Conservation (phyloP, 345 rosid genomes). For the Aethionema arabicum region DNA sequence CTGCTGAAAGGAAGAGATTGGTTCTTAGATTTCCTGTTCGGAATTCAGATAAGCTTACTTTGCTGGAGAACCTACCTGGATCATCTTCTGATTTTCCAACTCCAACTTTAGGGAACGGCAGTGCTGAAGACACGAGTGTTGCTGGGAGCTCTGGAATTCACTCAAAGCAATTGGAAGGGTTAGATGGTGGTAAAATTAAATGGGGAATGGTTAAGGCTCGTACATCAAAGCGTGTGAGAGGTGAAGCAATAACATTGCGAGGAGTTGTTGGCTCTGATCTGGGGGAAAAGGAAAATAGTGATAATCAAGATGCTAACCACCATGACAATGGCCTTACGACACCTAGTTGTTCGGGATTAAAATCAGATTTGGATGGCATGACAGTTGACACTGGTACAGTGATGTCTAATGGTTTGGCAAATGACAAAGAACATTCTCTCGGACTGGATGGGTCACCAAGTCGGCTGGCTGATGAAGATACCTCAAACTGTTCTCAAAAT, state of each 20-base stretch:
- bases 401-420: constrained; percentile 38
- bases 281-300: constrained; percentile 37
- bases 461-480: constrained; percentile 32
- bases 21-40: constrained; percentile 72
- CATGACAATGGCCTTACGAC: constrained; percentile 36
- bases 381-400: constrained; percentile 29
- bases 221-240: constrained; percentile 62
- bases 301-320: constrained; percentile 35
- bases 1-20: constrained; percentile 63
- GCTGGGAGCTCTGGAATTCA: constrained; percentile 38
- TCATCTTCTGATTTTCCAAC: constrained; percentile 46
- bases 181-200: constrained; percentile 54
- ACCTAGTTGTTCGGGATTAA: constrained; percentile 31
- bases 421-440: constrained; percentile 34
- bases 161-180: constrained; percentile 44
- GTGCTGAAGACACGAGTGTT: constrained; percentile 33
- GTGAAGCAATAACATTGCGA: constrained; percentile 47
- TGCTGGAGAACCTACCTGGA: constrained; percentile 43
- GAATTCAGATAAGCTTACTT: constrained; percentile 47
- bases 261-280: constrained; percentile 37
- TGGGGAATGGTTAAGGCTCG: constrained; percentile 95
- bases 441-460: constrained; percentile 43
- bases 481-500: constrained; percentile 32
- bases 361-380: constrained; percentile 24
- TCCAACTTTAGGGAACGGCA: constrained; percentile 36